Evolutionary conservation across 345 rosid species (phyloP).

Genomic region (Eucalyptus rudis): DNA sequence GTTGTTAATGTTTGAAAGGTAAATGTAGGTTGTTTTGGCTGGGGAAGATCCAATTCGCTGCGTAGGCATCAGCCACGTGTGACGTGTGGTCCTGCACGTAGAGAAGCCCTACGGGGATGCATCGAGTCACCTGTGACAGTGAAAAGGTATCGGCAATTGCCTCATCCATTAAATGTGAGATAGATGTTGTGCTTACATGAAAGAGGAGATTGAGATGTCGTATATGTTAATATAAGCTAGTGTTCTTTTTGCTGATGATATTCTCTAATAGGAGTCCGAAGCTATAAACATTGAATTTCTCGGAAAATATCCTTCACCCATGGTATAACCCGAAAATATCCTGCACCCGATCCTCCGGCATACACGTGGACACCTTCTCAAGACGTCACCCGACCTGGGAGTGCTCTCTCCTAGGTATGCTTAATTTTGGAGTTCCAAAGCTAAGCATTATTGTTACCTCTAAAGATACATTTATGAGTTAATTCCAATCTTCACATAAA

Average conservation of each 20-base stretch:
- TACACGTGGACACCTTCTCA: too few species aligned
- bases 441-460: too few species aligned
- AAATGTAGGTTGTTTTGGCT: neutral
- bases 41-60: neutral
- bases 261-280: neutral
- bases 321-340: neutral
- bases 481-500: fast-evolving
- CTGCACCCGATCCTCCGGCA: too few species aligned
- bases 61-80: neutral
- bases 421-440: too few species aligned
- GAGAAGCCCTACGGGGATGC: conserved; percentile 9
- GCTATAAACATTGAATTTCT: neutral
- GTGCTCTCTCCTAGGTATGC: too few species aligned
- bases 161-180: neutral
- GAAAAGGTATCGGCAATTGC: neutral
- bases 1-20: neutral
- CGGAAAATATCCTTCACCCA: neutral
- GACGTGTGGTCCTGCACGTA: conserved; percentile 20
- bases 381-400: fast-evolving
- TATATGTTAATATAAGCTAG: neutral
- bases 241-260: neutral
- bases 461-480: fast-evolving
- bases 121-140: neutral
- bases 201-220: neutral
- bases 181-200: neutral